Conservation (phyloP, 495 filamentous ascomycete genomes). For the Emericellopsis terricola region DNA sequence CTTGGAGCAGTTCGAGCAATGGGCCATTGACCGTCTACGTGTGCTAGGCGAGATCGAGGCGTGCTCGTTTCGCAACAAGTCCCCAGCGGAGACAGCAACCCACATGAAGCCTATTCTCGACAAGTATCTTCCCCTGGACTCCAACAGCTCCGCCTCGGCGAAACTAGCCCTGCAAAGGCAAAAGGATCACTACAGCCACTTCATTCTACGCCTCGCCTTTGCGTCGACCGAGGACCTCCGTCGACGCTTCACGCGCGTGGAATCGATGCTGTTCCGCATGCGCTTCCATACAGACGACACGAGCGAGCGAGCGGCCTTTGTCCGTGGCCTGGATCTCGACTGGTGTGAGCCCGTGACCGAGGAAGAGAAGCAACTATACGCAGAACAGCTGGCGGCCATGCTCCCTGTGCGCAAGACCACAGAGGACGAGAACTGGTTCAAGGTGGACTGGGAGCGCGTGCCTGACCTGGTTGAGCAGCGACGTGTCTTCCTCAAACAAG, state of each 20-base stretch:
- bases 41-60: constrained; percentile 92
- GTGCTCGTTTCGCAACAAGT: constrained; percentile 85
- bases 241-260: constrained; percentile 70
- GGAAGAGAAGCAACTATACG: constrained; percentile 43
- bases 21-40: constrained; percentile 87
- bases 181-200: constrained; percentile 96
- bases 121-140: constrained; percentile 70
- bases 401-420: constrained; percentile 22
- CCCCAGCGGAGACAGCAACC: constrained; percentile 52
- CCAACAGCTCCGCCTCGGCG: constrained; percentile 45
- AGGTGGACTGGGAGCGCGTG: constrained; percentile 86
- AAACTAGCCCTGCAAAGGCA: constrained; percentile 55
- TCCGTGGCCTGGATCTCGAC: constrained; percentile 57
- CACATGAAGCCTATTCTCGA: constrained; percentile 68
- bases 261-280: constrained; percentile 73
- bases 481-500: constrained; percentile 54
- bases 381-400: constrained; percentile 22
- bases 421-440: constrained; percentile 72
- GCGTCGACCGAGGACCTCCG: constrained; percentile 79
- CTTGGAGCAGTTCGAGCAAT: constrained; percentile 95
- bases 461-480: constrained; percentile 75
- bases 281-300: constrained; percentile 54
- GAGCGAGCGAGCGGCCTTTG: constrained; percentile 53
- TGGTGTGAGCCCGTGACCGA: constrained; percentile 62
- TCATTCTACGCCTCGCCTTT: constrained; percentile 90